These are phyloP conservation scores for Puccinia polysora DNA, from an alignment of 1,284 basidiomycete species.

Conservation along the genomic window DNA sequence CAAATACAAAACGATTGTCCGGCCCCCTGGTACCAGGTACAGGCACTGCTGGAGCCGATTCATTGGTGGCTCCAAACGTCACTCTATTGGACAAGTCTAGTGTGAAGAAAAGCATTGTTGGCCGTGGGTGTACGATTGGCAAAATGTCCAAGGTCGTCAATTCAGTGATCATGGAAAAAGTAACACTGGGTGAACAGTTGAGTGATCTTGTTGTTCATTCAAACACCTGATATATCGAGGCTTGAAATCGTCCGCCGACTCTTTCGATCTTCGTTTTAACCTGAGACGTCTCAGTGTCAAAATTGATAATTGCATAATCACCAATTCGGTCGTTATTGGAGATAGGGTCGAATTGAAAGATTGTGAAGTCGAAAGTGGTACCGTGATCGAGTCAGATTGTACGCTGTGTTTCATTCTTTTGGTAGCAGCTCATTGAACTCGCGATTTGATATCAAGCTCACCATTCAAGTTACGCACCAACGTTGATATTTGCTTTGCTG, in stretches of 20 bases:
- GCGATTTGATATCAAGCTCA: too few species aligned
- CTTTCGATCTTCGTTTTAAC: background rate
- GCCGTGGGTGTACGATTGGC: slow-evolving; percentile 1
- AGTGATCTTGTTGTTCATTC: background rate
- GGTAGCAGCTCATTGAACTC: too few species aligned
- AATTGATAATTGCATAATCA: slow-evolving; percentile 30
- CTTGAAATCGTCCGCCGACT: too few species aligned
- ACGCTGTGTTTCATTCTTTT: background rate
- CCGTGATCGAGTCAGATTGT: slow-evolving; percentile 19
- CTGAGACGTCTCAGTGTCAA: slow-evolving; percentile 25
- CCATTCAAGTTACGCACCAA: background rate
- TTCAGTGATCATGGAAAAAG: slow-evolving; percentile 28
- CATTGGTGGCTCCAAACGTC: background rate
- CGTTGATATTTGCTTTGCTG: too few species aligned
- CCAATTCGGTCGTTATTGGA: slow-evolving; percentile 15
- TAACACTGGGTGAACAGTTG: slow-evolving; percentile 34
- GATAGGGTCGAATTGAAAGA: slow-evolving; percentile 37
- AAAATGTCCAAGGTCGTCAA: slow-evolving; percentile 4
- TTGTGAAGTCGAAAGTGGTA: slow-evolving; percentile 33
- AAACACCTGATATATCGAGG: background rate
- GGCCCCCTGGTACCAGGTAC: background rate
- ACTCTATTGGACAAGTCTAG: slow-evolving; percentile 14
- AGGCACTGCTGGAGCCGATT: slow-evolving; percentile 24
- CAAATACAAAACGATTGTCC: background rate
- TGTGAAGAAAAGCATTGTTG: slow-evolving; percentile 29